Evolutionary conservation across 192 early-diverging fungal species (phyloP).

Genomic region (Spizellomyces punctatus): DNA sequence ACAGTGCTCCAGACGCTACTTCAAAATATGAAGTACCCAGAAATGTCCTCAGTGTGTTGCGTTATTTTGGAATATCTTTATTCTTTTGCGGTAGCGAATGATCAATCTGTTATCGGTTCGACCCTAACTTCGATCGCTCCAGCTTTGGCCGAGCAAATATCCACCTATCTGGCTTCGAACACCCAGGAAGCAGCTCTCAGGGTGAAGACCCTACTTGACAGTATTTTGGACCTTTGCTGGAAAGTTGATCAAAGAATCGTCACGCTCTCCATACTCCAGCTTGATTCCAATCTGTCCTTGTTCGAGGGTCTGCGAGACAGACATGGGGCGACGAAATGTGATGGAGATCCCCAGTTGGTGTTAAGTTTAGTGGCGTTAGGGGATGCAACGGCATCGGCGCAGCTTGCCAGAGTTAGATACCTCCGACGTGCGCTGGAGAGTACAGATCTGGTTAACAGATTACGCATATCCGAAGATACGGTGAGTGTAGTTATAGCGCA

Average conservation of each 20-base stretch:
- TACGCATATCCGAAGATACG: no score
- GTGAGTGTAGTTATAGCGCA: no score
- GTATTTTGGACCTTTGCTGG: background rate
- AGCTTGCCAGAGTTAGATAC: conserved; percentile 16
- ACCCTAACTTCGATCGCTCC: background rate
- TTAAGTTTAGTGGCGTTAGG: no score
- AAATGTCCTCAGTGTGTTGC: background rate
- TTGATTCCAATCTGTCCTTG: conserved; percentile 5
- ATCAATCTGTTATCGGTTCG: background rate
- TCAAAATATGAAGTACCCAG: background rate
- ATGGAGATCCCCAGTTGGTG: no score
- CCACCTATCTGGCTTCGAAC: background rate
- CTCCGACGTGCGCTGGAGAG: background rate
- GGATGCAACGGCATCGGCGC: background rate
- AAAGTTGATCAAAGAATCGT: background rate
- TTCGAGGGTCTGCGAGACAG: no score
- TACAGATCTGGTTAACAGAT: no score
- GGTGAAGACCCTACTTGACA: background rate
- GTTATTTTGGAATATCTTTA: conserved; percentile 14
- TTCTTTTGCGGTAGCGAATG: background rate
- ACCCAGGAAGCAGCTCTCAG: background rate
- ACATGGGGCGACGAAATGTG: no score
- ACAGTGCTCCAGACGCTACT: conserved; percentile 8
- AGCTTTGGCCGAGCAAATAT: background rate
- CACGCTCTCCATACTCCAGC: conserved; percentile 22